Base-by-base conservation (phyloP, 345 rosid genomes). In the Pelargonium nanum region DNA sequence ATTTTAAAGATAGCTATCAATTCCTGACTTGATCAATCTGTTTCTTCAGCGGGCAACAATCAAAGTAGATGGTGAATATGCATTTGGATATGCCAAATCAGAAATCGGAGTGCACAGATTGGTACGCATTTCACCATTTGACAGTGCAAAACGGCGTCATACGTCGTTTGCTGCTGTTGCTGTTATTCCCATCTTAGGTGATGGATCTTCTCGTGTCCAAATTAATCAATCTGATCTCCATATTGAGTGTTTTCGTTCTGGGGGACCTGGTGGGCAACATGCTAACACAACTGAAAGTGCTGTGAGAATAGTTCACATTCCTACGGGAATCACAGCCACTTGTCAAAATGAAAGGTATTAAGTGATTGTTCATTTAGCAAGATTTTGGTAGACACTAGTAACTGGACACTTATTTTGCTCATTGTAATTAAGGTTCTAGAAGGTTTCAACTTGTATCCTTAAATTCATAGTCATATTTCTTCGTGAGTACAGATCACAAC, bases 131-230 rank as follows among this genome's bases (percentile, higher is more conserved):
- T 93, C 97, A 6, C 99, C 96, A 7, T 93, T 89, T 40, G 97
- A 89, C 73, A 83, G 94, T 61, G 85, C 81, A 61, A 89, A 93
- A 69, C 84, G 88, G 30, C 81, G 97, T 55, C 99, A 89, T 72
- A 89, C 99, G 69, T 89, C 97, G 17, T 93, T 93, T 72, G 97
- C 99, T 20, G 99, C 97, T n/a, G 99, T 93, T 67, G 99, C 99
- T 4, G 97, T 89, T 32, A 89, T 84, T 69, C 99, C 99, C 21
- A 85, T 85, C 68, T 69, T 73, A 2, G 97, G 91, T 50, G 90
- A 89, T 55, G 88, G 86, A 55, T 87, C 81, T 6, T 76, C 91
- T 30, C 80, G 60, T 26, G 96, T 87, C 17, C 96, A 87, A 77
- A 89, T 89, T 45, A 89, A 89, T 24, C 96, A 93, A 58, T 85